A percentile compares a stretch with the other conserved stretches of the same genome.
Evolutionary conservation across 169 alveolate genomes (phyloP).

Genomic region (Eimeria nieschulzi): DNA sequence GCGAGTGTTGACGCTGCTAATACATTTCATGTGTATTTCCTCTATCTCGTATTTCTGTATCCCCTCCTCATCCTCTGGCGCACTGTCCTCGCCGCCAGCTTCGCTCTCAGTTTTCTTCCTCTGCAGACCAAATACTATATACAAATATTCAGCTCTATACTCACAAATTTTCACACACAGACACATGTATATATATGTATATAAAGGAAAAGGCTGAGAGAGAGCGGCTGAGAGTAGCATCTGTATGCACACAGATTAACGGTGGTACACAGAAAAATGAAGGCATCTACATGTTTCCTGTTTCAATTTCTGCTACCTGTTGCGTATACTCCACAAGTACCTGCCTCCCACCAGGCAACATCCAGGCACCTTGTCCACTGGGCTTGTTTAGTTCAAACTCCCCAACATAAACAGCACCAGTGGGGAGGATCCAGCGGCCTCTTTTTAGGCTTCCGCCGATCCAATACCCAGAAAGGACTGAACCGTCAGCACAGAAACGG

Average conservation of each 20-base stretch:
- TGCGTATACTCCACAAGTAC: conserved; percentile 64
- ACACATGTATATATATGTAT: neutral
- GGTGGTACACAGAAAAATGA: neutral
- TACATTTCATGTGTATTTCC: conserved; percentile 25
- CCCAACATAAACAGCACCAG: conserved; percentile 66
- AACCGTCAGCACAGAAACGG: conserved; percentile 65
- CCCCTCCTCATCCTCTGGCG: conserved; percentile 42
- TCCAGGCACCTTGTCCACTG: conserved; percentile 70
- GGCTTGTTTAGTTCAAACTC: conserved; percentile 68
- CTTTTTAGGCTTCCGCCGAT: conserved; percentile 48
- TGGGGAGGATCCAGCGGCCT: conserved; percentile 71
- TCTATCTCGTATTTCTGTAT: conserved; percentile 52
- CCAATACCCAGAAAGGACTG: conserved; percentile 64
- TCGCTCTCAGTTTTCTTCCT: neutral
- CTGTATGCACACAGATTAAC: neutral
- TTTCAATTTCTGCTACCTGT: conserved; percentile 30
- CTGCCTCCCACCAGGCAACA: conserved; percentile 69
- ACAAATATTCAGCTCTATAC: neutral
- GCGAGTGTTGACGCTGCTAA: conserved; percentile 39
- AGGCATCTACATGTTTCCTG: too few species aligned
- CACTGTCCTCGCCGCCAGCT: conserved; percentile 25
- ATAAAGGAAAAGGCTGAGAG: neutral
- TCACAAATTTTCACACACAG: too few species aligned
- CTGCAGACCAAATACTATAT: neutral
- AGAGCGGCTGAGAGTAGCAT: neutral